phyloP scores from a whole-genome alignment of 148 eudicot species.

The Polygonum maritimum region DNA sequence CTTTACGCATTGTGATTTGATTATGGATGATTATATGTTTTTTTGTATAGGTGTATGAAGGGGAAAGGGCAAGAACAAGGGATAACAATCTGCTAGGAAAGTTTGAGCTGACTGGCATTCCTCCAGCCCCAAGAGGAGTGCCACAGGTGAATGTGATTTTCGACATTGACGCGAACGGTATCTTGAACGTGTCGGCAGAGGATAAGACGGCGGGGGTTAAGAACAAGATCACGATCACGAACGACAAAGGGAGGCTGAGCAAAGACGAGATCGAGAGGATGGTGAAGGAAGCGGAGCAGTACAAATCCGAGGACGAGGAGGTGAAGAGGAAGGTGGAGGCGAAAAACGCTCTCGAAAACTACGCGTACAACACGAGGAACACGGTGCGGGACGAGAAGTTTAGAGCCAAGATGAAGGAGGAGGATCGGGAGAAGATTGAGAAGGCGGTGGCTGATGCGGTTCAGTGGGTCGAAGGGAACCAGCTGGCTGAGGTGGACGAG shows the following conservation, averaged over 20 bases:
- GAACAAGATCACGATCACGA: slow-evolving; percentile 34
- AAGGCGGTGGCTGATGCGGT: slow-evolving; percentile 22
- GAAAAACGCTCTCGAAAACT: slow-evolving; percentile 18
- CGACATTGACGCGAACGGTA: slow-evolving; percentile 28
- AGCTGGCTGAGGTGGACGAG: neutral
- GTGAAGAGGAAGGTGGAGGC: slow-evolving; percentile 35
- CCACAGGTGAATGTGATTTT: slow-evolving; percentile 30
- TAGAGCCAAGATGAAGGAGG: slow-evolving; percentile 11
- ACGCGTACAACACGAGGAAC: slow-evolving; percentile 15
- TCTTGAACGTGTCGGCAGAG: slow-evolving; percentile 29
- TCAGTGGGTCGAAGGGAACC: slow-evolving; percentile 29
- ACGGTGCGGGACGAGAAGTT: slow-evolving; percentile 27
- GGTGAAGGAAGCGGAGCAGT: slow-evolving; percentile 31
- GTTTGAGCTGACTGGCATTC: slow-evolving; percentile 28
- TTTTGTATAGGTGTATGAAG: slow-evolving; percentile 18
- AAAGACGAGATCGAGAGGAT: slow-evolving; percentile 31
- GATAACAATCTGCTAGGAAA: slow-evolving; percentile 23
- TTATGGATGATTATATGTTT: neutral
- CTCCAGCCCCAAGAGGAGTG: slow-evolving; percentile 33
- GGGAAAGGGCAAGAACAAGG: slow-evolving; percentile 25
- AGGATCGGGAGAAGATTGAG: slow-evolving; percentile 22
- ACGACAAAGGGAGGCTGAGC: slow-evolving; percentile 30
- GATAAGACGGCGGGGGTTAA: slow-evolving; percentile 29
- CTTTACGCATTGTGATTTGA: too few relatives aligned
- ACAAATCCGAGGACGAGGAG: slow-evolving; percentile 32